A percentile compares a stretch with the other conserved stretches of the same genome.
Evolutionary conservation across 1,284 basidiomycete species (phyloP).

Genomic region (Coniferiporia sulphurascens): DNA sequence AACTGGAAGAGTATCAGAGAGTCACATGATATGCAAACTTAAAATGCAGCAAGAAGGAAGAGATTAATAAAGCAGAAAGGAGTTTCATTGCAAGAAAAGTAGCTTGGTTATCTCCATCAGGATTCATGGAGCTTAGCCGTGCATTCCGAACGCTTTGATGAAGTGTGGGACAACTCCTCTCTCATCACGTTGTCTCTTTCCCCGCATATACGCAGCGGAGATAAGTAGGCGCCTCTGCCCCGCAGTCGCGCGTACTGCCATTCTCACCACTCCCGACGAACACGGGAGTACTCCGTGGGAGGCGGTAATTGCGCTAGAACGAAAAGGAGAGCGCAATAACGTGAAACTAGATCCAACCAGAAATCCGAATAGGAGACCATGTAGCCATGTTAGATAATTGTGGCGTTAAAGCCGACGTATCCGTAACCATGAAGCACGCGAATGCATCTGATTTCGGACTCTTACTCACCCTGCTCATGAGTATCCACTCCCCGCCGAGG

Average conservation of each 20-base stretch:
- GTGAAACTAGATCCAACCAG: no score
- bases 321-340: not conserved
- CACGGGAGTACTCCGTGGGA: not conserved
- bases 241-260: no score
- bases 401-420: not conserved
- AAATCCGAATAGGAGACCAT: no score
- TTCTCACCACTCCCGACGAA: not conserved
- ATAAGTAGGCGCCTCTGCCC: not conserved
- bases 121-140: no score
- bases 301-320: not conserved
- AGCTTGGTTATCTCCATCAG: no score
- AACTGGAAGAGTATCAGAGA: not conserved
- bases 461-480: conserved; percentile 71
- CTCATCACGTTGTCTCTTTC: no score
- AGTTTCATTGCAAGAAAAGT: no score
- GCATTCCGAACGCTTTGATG: no score
- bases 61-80: no score
- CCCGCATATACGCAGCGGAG: not conserved
- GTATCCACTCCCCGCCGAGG: conserved; percentile 74
- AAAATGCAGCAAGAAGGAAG: not conserved
- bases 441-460: not conserved
- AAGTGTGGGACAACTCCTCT: no score
- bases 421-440: not conserved
- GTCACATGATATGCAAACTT: not conserved
- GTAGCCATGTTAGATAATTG: not conserved